Evolutionary conservation across 2,329 filamentous ascomycete species (phyloP), one percentile per base, ranked within the genome.

Genomic region (Didymella sp.): DNA sequence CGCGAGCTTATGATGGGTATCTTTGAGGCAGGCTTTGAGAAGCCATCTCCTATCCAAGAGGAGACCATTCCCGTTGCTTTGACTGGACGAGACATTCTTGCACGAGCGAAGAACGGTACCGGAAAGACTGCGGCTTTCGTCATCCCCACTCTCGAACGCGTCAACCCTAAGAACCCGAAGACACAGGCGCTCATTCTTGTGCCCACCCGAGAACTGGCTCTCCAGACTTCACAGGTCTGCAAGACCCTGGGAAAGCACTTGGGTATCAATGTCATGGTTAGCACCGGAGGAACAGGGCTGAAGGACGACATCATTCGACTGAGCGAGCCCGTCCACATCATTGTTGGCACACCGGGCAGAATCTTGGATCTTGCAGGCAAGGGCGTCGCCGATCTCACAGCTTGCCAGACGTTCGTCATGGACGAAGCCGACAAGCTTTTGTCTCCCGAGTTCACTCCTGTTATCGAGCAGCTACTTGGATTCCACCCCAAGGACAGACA

Each of bases 391-490:
- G 95, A 99, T 78, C 85, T 99, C 46, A 96, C 93, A 70, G 90
- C 96, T 79, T 98, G 95, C 76, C 89, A 92, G 70, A 98, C 96
- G 73, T 99, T 99, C 76, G 92, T 99, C 80, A 99, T 99, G 95
- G 95, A 99, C 73, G 95, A 99, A 78, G 95, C 95, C 52, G 95
- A 99, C 79, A 99, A 99, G 82, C 87, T 99, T 59, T 85, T 99
- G 47, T 99, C 95, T 6, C 87, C 91, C 58, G 95, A 99, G 76
- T 99, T 99, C 75, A 99, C 95, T 6, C 92, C 94, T 24, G 93
- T 96, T 62, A 96, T 99, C 66, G 96, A 99, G 78, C 92, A 99
- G 76, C 84, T 99, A 21, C 84, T 99, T 46, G 89, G 91, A 63
- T 97, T 96, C 79, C 94, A 97, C 76, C 94, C 95, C 62, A 96